Evolutionary conservation across 208 protist genomes (phyloP), one percentile per base, ranked within the genome.

Genomic region (Crithidia fasciculata): DNA sequence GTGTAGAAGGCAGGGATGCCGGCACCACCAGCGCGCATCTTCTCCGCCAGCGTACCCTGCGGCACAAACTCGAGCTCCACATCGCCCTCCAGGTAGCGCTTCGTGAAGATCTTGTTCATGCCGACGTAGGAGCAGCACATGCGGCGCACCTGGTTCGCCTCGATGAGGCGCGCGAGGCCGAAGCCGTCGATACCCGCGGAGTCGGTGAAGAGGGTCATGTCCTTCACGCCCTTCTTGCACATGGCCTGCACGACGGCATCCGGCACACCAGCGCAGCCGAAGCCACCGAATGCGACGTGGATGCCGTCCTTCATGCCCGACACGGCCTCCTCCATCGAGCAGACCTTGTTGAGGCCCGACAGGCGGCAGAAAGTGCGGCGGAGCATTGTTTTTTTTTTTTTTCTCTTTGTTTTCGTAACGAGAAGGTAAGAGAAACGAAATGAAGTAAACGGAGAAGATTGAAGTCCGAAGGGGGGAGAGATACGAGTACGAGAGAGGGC

Each of bases 1-100:
- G 98, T 99, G 92, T 97, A 99, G 78, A 99, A 99, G 19, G 97
- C 98, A 8, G 98, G 98, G 40, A 99, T 97, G 69, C 98, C 98
- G 2, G 97, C 97, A 65, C 98, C 98, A 66, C 90, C 98, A 6
- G 97, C 96, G 50, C 98, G 88, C 70, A 98, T 83, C 45, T 89
- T 72, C 80, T 99, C 98, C 40, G 97, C 97, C 8, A 99, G 87
- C 12, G 97, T 98, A 37, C 98, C 98, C 87, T 98, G 96, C 18
- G 98, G 98, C 44, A 86, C 94, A 9, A 99, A 93, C 84, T 99
- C 97, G 0, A 99, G 92, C 80, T 99, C 96, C 7, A 99, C 81
- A 64, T 99, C 95, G 52, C 98, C 98, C 53, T 80, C 84, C 3
- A 99, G 83, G 81, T 98, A 99, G 72, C 97, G 94, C 69, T 93